Evolutionary conservation across 495 filamentous ascomycete genomes (phyloP).

Genomic region (Xylaria grammica): DNA sequence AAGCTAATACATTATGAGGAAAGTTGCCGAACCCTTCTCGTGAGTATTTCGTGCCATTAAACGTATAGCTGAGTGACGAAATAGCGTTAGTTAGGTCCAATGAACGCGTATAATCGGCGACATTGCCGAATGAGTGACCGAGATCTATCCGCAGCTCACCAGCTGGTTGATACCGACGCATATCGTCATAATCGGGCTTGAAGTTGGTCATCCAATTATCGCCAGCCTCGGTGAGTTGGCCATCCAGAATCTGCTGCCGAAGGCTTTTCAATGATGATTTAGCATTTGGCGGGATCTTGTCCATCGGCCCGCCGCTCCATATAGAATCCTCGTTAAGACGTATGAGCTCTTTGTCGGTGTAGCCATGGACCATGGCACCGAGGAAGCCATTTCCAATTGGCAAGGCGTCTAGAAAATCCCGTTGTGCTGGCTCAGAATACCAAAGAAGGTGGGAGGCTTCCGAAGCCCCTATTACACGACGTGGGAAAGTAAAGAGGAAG

Average conservation of each 20-base stretch:
- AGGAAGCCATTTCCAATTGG: constrained; percentile 56
- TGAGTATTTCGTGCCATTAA: neutral
- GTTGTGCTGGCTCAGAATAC: constrained; percentile 18
- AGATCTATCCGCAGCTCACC: constrained; percentile 52
- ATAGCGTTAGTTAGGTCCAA: neutral
- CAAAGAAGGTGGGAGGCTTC: constrained; percentile 14
- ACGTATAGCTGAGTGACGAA: neutral
- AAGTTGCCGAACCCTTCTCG: constrained; percentile 14
- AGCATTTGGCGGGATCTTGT: constrained; percentile 43
- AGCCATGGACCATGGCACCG: constrained; percentile 55
- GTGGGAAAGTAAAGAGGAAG: neutral
- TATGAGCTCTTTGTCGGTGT: constrained; percentile 51
- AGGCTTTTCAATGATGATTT: constrained; percentile 44
- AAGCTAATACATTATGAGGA: neutral
- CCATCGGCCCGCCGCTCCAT: constrained; percentile 54
- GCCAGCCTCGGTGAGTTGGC: constrained; percentile 47
- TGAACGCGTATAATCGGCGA: neutral
- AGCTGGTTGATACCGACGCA: constrained; percentile 55
- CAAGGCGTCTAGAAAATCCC: constrained; percentile 28
- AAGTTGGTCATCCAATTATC: constrained; percentile 44
- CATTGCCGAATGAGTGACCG: constrained; percentile 30
- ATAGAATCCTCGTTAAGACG: constrained; percentile 59
- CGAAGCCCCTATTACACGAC: neutral
- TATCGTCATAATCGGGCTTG: constrained; percentile 48
- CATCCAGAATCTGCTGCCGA: constrained; percentile 46